Evolutionary conservation across 2,329 filamentous ascomycete species (phyloP), one percentile per base, ranked within the genome.

Genomic region (Trichoderma brevicompactum): DNA sequence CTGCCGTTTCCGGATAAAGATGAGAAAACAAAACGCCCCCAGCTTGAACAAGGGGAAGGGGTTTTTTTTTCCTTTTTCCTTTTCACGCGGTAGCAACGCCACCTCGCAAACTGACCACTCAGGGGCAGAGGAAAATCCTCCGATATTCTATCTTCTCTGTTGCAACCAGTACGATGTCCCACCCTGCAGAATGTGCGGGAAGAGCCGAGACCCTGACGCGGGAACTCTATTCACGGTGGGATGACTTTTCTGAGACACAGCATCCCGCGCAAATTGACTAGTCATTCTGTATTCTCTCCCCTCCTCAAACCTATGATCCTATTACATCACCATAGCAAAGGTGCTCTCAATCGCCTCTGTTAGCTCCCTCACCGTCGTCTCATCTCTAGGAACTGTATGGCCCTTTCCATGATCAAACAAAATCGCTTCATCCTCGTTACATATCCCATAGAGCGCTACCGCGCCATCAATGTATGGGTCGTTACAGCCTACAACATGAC

Each of bases 391-490:
- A 5, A 89, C 76, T 0, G 85, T 88, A 71, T 89, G 87, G 0
- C 87, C 87, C 70, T 88, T 88, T 5, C 85, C 87, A 68, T 88
- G 86, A 69, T 89, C 87, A 67, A 89, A 89, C n/a, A 89, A 78
- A 40, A 81, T 79, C 0, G 86, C 86, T 1, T 77, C 82, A 65
- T 89, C 86, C 0, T 81, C 81, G 53, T 88, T 83, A 68, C 86
- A 89, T 28, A 87, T 80, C 68, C 87, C 86, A 75, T 84, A 88
- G 3, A 89, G 78, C 0, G 86, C 85, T 77, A 88, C 81, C 2
- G 84, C 84, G 0, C 87, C 86, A 40, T 86, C 79, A 2, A 88
- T 79, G 69, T 88, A 89, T 0, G 86, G 87, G 69, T 89, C 87
- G 65, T 80, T 74, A 10, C 81, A 84, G 9, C 83, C 83, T 54